A percentile compares a stretch with the other conserved stretches of the same genome.
These are phyloP conservation scores for Alnus glutinosa DNA, from an alignment of 306 rosid species.

Conservation along the genomic window DNA sequence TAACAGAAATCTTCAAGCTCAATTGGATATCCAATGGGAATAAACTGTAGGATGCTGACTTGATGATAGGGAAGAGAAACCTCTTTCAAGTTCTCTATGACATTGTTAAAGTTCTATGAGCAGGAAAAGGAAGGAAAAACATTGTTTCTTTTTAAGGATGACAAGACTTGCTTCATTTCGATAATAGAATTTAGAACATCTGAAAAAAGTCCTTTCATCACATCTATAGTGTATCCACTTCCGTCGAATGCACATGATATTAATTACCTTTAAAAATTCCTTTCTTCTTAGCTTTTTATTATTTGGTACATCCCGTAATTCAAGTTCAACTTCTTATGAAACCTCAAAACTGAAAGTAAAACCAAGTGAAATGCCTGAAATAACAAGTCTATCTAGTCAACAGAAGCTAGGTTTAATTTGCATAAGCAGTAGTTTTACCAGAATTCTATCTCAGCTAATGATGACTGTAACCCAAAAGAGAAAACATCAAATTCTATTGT, in stretches of 20 bases:
- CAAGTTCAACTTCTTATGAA: background rate
- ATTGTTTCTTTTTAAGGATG: background rate
- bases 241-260: background rate
- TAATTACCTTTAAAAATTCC: background rate
- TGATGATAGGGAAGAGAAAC: background rate
- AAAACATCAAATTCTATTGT: background rate
- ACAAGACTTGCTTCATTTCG: background rate
- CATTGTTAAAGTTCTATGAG: background rate
- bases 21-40: background rate
- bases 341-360: background rate
- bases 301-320: background rate
- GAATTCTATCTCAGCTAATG: constrained; percentile 1
- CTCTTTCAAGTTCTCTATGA: background rate
- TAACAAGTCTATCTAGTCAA: background rate
- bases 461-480: background rate
- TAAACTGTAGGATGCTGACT: background rate
- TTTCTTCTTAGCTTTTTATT: background rate
- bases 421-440: background rate
- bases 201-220: background rate
- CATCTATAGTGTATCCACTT: background rate
- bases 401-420: background rate
- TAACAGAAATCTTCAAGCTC: background rate
- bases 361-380: background rate
- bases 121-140: background rate
- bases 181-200: background rate